These are phyloP conservation scores for Lablab purpureus DNA, from an alignment of 306 rosid species.

Conservation along the genomic window DNA sequence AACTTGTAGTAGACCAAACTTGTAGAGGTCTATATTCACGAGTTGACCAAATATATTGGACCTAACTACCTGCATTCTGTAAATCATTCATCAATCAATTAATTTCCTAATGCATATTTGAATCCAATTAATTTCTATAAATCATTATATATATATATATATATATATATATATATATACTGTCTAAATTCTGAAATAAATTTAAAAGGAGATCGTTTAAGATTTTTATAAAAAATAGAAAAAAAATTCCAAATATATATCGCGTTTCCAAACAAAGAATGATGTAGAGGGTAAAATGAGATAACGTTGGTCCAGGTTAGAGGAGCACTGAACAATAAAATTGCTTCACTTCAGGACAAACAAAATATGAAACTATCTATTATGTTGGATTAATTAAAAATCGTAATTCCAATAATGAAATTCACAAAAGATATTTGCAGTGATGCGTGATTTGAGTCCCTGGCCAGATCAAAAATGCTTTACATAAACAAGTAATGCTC, in stretches of 20 bases:
- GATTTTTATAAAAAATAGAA: too few species aligned
- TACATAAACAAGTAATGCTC: conserved; percentile 10
- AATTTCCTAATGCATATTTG: too few species aligned
- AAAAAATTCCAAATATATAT: not conserved
- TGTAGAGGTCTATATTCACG: too few species aligned
- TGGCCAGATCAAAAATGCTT: conserved; percentile 8
- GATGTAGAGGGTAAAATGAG: not conserved
- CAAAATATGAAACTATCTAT: not conserved
- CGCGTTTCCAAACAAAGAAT: not conserved
- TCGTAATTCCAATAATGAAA: conserved; percentile 12
- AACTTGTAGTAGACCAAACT: too few species aligned
- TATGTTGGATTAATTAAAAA: conserved; percentile 24
- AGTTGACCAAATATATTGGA: too few species aligned
- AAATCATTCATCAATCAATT: too few species aligned
- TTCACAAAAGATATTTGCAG: not conserved
- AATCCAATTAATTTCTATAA: too few species aligned
- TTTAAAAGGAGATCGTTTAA: too few species aligned
- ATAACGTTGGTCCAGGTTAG: not conserved
- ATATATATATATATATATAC: too few species aligned
- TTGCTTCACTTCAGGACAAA: conserved; percentile 1
- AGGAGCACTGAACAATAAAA: not conserved
- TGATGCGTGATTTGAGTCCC: not conserved
- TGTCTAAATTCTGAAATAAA: too few species aligned
- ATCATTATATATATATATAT: too few species aligned
- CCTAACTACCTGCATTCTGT: too few species aligned